Base-by-base conservation (phyloP, 148 eudicot species). In the Hydrangea macrophylla region DNA sequence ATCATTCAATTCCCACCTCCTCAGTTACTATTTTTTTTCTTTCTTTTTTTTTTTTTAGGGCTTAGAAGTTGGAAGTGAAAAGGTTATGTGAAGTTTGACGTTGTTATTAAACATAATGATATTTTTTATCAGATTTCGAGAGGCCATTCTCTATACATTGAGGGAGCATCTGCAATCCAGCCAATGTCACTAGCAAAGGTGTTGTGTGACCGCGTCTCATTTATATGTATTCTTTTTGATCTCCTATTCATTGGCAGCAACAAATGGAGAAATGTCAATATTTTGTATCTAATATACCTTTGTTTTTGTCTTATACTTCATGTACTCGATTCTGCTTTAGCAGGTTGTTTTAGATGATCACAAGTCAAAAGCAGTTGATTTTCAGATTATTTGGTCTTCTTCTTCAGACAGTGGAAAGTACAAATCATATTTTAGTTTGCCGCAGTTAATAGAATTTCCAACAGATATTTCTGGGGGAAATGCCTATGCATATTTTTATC, bases 161-260 rank as follows among this genome's bases (percentile, higher is more conserved):
- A 88, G 82, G 98, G 94, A 28, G 98, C 84, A 60, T 88, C 98
- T 74, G 94, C 87, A 44, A 73, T 73, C 64, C 88, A 78, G 81
- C 96, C 98, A 42, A 60, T 78, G 67, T 88, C 98, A 48, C 81
- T 92, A 72, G 98, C 98, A 64, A 92, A 90, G 96, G 98, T 92
- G 62, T 25, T 62, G 22, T 25, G 25, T n/a, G n/a, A n/a, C n/a
- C n/a, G n/a, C n/a, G n/a, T n/a, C n/a, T n/a, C n/a, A n/a, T n/a
- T n/a, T n/a, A n/a, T n/a, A n/a, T n/a, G n/a, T n/a, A n/a, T n/a
- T n/a, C n/a, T n/a, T n/a, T n/a, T n/a, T n/a, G n/a, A n/a, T n/a
- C n/a, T n/a, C n/a, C n/a, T n/a, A n/a, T n/a, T n/a, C n/a, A n/a
- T n/a, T n/a, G n/a, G n/a, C n/a, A n/a, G n/a, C n/a, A n/a, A n/a